Evolutionary conservation across 805 yeast genomes (phyloP).

Genomic region (Diddensiella caesifluorescens): DNA sequence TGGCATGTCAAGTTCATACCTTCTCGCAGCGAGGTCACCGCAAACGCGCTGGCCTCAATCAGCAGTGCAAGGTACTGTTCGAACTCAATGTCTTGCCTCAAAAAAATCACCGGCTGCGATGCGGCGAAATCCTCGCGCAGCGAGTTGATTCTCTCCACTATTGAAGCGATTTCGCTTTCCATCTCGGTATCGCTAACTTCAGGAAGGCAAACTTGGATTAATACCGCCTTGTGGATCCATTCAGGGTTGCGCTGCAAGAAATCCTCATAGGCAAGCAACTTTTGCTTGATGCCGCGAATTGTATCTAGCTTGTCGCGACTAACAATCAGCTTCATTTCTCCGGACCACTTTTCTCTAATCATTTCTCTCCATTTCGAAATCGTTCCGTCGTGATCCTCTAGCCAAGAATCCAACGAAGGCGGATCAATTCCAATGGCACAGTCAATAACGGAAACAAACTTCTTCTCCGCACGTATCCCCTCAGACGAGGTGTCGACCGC

Average conservation of each 20-base stretch:
- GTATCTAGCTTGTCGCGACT: constrained; percentile 85
- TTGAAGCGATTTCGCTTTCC: constrained; percentile 66
- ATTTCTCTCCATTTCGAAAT: constrained; percentile 34
- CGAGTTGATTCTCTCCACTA: constrained; percentile 83
- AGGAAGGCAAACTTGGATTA: constrained; percentile 57
- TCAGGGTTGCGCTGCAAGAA: constrained; percentile 70
- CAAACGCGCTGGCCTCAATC: constrained; percentile 79
- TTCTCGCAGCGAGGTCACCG: constrained; percentile 88
- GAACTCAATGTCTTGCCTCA: constrained; percentile 85
- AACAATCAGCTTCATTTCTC: constrained; percentile 54
- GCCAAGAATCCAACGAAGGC: constrained; percentile 46
- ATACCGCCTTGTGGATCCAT: constrained; percentile 59
- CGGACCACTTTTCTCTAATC: constrained; percentile 74
- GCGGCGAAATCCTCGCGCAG: constrained; percentile 63
- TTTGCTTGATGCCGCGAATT: constrained; percentile 83
- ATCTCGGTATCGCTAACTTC: constrained; percentile 40
- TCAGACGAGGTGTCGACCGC: constrained; percentile 83
- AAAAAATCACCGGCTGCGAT: constrained; percentile 76
- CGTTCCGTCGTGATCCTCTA: constrained; percentile 32
- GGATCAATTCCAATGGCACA: constrained; percentile 41
- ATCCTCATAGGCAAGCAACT: constrained; percentile 77
- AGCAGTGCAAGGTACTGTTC: constrained; percentile 84
- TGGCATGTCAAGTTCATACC: constrained; percentile 97
- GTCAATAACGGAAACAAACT: constrained; percentile 33
- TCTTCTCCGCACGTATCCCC: constrained; percentile 61